Evolutionary conservation across 805 yeast genomes (phyloP).

Genomic region (Maudiozyma barnettii): DNA sequence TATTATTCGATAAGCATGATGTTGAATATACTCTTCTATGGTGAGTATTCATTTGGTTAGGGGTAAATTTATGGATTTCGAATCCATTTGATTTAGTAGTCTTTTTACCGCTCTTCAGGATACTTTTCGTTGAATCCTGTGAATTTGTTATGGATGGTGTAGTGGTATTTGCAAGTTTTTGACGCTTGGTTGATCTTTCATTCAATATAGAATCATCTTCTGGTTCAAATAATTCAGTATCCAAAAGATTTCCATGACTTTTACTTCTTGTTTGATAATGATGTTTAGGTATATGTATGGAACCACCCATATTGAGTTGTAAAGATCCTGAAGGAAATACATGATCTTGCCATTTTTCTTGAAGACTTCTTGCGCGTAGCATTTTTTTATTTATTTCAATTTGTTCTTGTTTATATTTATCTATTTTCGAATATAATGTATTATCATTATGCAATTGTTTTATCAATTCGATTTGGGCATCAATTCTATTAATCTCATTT

Average conservation of each 20-base stretch:
- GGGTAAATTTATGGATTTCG: constrained; percentile 13
- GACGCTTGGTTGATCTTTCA: background rate
- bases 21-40: constrained; percentile 28
- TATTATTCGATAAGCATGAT: constrained; percentile 34
- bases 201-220: constrained; percentile 1
- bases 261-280: constrained; percentile 30
- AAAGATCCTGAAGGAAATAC: background rate
- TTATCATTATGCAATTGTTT: constrained; percentile 34
- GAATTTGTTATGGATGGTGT: background rate
- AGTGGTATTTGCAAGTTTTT: no score
- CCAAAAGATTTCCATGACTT: constrained; percentile 18
- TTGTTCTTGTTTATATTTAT: constrained; percentile 11
- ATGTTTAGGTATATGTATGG: constrained; percentile 10
- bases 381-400: constrained; percentile 9
- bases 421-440: constrained; percentile 17
- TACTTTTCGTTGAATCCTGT: background rate
- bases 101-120: background rate
- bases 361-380: constrained; percentile 12
- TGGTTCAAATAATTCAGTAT: constrained; percentile 5
- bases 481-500: constrained; percentile 47
- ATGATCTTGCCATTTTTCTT: background rate
- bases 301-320: background rate
- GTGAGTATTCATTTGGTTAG: constrained; percentile 21
- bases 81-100: background rate
- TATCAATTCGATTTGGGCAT: constrained; percentile 46